phyloP scores from a whole-genome alignment of 352 stramenopile genomes.

The Phytophthora hybrid region DNA sequence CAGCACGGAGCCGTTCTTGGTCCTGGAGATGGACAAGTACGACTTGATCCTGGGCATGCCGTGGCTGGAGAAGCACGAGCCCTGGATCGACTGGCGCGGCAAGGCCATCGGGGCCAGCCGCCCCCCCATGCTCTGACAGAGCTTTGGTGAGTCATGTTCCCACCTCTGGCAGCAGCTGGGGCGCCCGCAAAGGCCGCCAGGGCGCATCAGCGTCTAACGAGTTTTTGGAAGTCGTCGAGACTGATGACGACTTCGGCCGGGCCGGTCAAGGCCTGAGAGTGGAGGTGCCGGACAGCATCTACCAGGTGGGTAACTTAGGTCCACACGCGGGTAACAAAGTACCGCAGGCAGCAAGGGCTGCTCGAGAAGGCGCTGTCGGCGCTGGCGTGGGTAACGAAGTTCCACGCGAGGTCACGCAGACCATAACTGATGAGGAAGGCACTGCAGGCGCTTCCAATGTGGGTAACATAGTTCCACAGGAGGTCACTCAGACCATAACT shows the following conservation, averaged over 20 bases:
- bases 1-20: conserved; percentile 7
- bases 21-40: conserved; percentile 26
- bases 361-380: too few relatives aligned
- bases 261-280: neutral
- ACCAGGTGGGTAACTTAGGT: neutral
- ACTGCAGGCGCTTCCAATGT: too few relatives aligned
- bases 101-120: conserved; percentile 15
- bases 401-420: too few relatives aligned
- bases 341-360: too few relatives aligned
- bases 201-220: neutral
- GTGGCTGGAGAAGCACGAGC: conserved; percentile 24
- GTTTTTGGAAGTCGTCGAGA: neutral
- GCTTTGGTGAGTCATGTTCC: too few relatives aligned
- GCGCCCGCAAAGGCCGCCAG: neutral
- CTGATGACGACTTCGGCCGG: too few relatives aligned
- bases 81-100: conserved; percentile 27
- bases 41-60: conserved; percentile 35
- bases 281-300: neutral
- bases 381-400: too few relatives aligned
- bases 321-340: too few relatives aligned
- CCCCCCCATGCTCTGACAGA: conserved; percentile 1
- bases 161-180: neutral
- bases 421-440: too few relatives aligned
- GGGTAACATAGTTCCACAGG: too few relatives aligned
- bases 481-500: too few relatives aligned